Conservation (phyloP, 257 asterid species). For the Nicotiana noctiflora region DNA sequence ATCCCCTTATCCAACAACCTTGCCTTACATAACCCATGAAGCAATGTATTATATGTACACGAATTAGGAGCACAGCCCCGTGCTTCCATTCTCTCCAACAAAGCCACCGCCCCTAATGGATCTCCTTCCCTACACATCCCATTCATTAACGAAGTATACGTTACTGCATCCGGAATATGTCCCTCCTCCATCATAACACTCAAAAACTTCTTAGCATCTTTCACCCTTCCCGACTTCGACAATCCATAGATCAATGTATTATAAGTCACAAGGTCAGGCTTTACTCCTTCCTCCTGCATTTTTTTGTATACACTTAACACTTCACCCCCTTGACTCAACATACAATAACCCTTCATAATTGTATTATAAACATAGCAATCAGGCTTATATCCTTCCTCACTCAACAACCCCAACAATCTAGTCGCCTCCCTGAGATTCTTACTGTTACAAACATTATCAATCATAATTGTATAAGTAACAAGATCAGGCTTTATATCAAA, state of each 20-base stretch:
- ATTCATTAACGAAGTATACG: constrained; percentile 91
- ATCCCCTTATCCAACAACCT: constrained; percentile 63
- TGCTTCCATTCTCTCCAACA: constrained; percentile 71
- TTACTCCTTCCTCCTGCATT: constrained; percentile 77
- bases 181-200: constrained; percentile 69
- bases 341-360: constrained; percentile 84
- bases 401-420: constrained; percentile 50
- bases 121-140: constrained; percentile 90
- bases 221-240: constrained; percentile 71
- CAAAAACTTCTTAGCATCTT: constrained; percentile 70
- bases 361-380: constrained; percentile 87
- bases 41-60: constrained; percentile 78
- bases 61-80: constrained; percentile 73
- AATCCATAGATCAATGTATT: constrained; percentile 80
- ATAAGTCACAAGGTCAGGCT: constrained; percentile 71
- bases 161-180: constrained; percentile 63
- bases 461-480: constrained; percentile 90
- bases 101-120: constrained; percentile 60
- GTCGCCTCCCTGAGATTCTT: constrained; percentile 89
- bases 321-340: constrained; percentile 56
- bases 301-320: constrained; percentile 67
- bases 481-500: constrained; percentile 74
- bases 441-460: constrained; percentile 85
- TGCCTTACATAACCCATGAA: constrained; percentile 79
- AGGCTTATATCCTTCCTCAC: constrained; percentile 74